Conservation (phyloP, 2,329 filamentous ascomycete genomes). For the Rutstroemia sp. region DNA sequence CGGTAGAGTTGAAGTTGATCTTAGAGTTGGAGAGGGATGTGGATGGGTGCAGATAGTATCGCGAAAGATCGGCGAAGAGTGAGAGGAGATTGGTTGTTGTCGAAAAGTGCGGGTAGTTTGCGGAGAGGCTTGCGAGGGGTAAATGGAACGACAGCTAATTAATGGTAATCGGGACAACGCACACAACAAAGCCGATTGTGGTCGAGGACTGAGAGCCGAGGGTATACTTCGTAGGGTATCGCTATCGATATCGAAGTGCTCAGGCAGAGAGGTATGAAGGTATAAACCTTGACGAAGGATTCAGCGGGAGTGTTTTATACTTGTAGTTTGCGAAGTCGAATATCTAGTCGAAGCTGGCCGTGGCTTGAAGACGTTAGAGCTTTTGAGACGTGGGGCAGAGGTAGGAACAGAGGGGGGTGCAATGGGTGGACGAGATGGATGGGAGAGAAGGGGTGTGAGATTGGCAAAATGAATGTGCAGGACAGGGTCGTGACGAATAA, state of each 20-base stretch:
- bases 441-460: not conserved
- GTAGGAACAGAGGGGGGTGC: not conserved
- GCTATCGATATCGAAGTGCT: not conserved
- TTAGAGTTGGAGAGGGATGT: not conserved
- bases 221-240: no score
- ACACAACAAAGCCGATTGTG: not conserved
- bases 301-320: constrained; percentile 5
- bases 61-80: not conserved
- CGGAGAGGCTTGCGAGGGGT: not conserved
- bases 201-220: not conserved
- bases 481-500: not conserved
- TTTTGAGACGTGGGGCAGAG: not conserved
- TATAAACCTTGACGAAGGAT: constrained; percentile 1
- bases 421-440: not conserved
- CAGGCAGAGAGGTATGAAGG: not conserved
- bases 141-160: not conserved
- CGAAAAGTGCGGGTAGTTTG: not conserved
- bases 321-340: not conserved
- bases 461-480: not conserved
- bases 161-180: not conserved
- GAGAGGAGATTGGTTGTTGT: not conserved
- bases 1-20: not conserved
- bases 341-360: not conserved
- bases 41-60: not conserved
- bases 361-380: not conserved